A percentile compares a stretch with the other conserved stretches of the same genome.
These are phyloP conservation scores for Iberis pinnata DNA, from an alignment of 345 rosid genomes.

Conservation along the genomic window DNA sequence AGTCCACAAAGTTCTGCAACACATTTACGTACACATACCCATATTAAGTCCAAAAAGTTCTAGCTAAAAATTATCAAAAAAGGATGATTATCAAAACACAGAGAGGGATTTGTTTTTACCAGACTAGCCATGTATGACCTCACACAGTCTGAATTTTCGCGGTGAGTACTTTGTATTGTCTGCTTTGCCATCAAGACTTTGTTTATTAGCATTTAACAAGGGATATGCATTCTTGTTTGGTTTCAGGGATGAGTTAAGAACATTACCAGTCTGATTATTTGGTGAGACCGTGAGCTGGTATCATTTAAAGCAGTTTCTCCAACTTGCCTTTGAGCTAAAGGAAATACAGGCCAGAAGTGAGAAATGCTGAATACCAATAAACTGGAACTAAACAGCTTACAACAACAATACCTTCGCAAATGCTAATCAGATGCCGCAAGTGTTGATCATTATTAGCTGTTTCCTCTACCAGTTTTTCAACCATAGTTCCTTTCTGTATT, in stretches of 20 bases:
- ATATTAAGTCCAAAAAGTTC: slow-evolving; percentile 59
- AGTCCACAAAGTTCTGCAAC: slow-evolving; percentile 92
- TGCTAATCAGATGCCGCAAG: slow-evolving; percentile 67
- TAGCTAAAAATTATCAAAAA: background rate
- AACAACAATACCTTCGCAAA: slow-evolving; percentile 74
- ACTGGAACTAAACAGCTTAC: slow-evolving; percentile 1
- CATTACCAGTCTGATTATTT: slow-evolving; percentile 86
- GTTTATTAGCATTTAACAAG: slow-evolving; percentile 21
- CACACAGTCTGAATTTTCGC: slow-evolving; percentile 91
- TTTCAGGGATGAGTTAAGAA: slow-evolving; percentile 11
- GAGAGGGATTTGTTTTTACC: slow-evolving; percentile 40
- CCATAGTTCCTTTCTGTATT: slow-evolving; percentile 92
- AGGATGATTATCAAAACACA: background rate
- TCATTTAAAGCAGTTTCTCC: slow-evolving; percentile 99
- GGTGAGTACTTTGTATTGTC: slow-evolving; percentile 86
- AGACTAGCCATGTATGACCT: slow-evolving; percentile 92
- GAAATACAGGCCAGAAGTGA: slow-evolving; percentile 18
- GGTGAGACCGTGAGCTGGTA: slow-evolving; percentile 95
- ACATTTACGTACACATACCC: slow-evolving; percentile 15
- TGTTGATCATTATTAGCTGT: slow-evolving; percentile 75
- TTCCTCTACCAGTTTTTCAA: slow-evolving; percentile 92
- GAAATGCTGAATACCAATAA: background rate
- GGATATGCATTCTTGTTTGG: background rate
- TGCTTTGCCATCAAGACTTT: slow-evolving; percentile 34
- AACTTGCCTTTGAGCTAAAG: slow-evolving; percentile 96